Evolutionary conservation across 2,329 filamentous ascomycete species (phyloP).

Genomic region (Calonectria pauciramosa): DNA sequence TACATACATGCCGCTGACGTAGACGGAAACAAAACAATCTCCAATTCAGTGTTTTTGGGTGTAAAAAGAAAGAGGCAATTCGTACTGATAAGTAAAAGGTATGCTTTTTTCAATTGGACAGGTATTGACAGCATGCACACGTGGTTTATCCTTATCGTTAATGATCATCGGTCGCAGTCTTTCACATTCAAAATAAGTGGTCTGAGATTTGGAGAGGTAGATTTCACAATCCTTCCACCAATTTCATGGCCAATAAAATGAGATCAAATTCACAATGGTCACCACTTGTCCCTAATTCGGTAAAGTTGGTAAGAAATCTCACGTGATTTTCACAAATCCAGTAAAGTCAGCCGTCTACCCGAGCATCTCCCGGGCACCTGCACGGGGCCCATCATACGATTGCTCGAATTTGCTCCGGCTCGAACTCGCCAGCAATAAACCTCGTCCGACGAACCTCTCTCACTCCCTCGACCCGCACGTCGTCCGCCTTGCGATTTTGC

Average conservation of each 20-base stretch:
- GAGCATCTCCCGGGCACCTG: slow-evolving; percentile 42
- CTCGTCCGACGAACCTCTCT: slow-evolving; percentile 40
- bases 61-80: not conserved
- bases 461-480: slow-evolving; percentile 37
- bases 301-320: slow-evolving; percentile 13
- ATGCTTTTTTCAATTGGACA: not conserved
- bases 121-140: not conserved
- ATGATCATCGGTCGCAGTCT: slow-evolving; percentile 2
- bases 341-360: slow-evolving; percentile 32
- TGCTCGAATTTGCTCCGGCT: slow-evolving; percentile 44
- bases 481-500: slow-evolving; percentile 31
- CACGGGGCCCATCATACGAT: slow-evolving; percentile 48
- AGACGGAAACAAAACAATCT: slow-evolving; percentile 6
- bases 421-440: slow-evolving; percentile 41
- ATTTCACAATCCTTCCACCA: slow-evolving; percentile 13
- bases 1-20: not conserved
- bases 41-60: not conserved
- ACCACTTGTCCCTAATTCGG: slow-evolving; percentile 23
- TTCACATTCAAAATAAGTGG: slow-evolving; percentile 14
- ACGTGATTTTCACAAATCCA: slow-evolving; percentile 33
- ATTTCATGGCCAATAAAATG: slow-evolving; percentile 34
- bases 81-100: not conserved
- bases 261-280: slow-evolving; percentile 31
- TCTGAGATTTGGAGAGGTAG: slow-evolving; percentile 13
- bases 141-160: not conserved